Conservation (phyloP, 2,329 filamentous ascomycete species). For the Neofusicoccum umdonicola region DNA sequence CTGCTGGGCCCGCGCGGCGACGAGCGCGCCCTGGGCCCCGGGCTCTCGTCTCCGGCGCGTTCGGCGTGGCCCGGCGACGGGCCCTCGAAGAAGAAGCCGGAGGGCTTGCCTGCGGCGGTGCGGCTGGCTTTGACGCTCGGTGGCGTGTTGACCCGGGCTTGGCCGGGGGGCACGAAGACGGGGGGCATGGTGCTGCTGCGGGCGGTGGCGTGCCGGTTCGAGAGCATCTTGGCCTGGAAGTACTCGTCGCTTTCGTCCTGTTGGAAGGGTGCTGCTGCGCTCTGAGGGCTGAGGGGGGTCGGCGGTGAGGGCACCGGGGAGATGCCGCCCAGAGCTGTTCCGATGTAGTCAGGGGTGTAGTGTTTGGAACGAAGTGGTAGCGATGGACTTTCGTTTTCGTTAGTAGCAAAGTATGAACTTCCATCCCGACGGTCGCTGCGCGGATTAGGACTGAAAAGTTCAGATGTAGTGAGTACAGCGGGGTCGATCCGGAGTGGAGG, state of each 20-base stretch:
- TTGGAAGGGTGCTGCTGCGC: background rate
- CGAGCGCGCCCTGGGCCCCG: too few species aligned
- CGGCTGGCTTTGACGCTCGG: conserved; percentile 27
- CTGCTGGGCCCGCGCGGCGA: background rate
- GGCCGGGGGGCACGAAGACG: conserved; percentile 28
- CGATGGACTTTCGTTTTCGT: background rate
- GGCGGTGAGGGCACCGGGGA: background rate
- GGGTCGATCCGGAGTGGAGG: background rate
- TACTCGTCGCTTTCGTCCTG: background rate
- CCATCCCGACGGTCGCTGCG: background rate
- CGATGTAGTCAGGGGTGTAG: conserved; percentile 14
- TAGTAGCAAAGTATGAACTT: background rate
- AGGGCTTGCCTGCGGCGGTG: conserved; percentile 24
- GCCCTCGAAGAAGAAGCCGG: conserved; percentile 34
- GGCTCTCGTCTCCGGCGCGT: too few species aligned
- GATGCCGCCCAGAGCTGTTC: background rate
- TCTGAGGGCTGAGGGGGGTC: background rate
- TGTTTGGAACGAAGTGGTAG: background rate
- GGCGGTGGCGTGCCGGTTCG: background rate
- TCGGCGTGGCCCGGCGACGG: conserved; percentile 6
- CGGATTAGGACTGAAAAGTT: background rate
- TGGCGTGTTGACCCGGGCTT: conserved; percentile 28
- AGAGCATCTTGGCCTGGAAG: background rate
- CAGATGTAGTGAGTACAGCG: background rate
- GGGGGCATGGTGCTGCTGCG: conserved; percentile 21